Evolutionary conservation across 805 yeast species (phyloP), one percentile per base, ranked within the genome.

Genomic region (Candida corydali): DNA sequence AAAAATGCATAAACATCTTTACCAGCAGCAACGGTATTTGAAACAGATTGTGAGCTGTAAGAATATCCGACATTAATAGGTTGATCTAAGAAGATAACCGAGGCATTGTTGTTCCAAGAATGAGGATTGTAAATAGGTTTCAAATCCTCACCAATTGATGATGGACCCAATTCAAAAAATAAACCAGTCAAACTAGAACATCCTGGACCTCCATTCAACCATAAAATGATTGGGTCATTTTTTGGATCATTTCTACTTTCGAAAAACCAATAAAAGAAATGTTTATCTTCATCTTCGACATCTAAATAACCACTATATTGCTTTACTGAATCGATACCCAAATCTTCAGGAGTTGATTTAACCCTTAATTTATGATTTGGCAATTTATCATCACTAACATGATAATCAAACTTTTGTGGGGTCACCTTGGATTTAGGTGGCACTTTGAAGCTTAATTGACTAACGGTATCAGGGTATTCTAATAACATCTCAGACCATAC

Each of bases 261-360:
- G 38, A 67, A 67, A 40, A 63, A 61, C 67, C 67, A 67, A 53
- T 59, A 67, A 51, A 67, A 67, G 45, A 67, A 67, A 51, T 67
- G 73, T 52, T 67, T 67, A 47, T 86, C 96, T 47, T 80, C 86
- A 34, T 78, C 82, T 41, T 70, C 76, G 35, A 84, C 78, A 59
- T 87, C 96, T 55, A 87, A 75, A 61, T 87, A 87, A 37, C 96
- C 96, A 25, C 89, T 71, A 57, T 76, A 81, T 60, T 87, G 96
- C 54, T 82, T 78, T 34, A 86, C 95, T 5, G 70, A 60, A 63
- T 91, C 97, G 39, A 89, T 64, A 12, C 94, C 95, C 47, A 89
- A 73, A 26, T 63, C 68, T 44, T 71, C 68, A 10, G 95, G 95
- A 45, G 74, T 64, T 22, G 70, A 55, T 50, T 66, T 67, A 48